Base-by-base conservation (phyloP, 352 stramenopile genomes). In the Blastocystis sp. region DNA sequence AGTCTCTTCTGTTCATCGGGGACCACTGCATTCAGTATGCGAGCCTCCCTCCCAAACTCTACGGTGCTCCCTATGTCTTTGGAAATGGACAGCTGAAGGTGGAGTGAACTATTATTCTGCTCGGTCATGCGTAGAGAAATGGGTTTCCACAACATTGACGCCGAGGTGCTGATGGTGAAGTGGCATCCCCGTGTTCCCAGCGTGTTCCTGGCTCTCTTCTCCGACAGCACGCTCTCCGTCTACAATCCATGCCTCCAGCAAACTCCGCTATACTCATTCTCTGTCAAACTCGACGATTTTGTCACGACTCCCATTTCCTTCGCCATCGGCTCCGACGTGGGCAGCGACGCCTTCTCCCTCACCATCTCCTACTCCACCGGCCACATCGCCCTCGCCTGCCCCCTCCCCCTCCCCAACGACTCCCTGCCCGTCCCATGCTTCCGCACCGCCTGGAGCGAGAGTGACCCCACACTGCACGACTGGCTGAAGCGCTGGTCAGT, bases 301-400 rank as follows among this genome's bases (percentile, higher is more conserved):
- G 10, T 14, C 17, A 21, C 38, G 19, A 9, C 21, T 21, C 41
- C 71, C 71, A 40, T 66, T 81, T 17, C 10, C 9, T 64, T 59
- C 19, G n/a, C 38, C 19, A 40, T 81, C 66, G 71, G 71, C n/a
- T 45, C 41, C 17, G 19, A 4, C 40, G 14, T 21, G 2, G 71
- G 71, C 28, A 81, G 52, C 38, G 71, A 81, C 66, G 43, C 62
- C n/a, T 81, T 81, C 38, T 64, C 41, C 34, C 28, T 81, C 4
- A 66, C 65, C 52, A 53, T 81, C 38, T 64, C 41, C 41, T 62
- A 81, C 41, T 62, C 71, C 10, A 65, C 48, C 2, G 41, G 41
- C 11, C 9, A 64, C 14, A 53, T 81, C 21, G 40, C 38, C 9
- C 43, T 81, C 45, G 4, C 10, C 14, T 66, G 21, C 5, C 43